phyloP scores from a whole-genome alignment of 345 rosid genomes.

The Eucalyptus cloeziana region DNA sequence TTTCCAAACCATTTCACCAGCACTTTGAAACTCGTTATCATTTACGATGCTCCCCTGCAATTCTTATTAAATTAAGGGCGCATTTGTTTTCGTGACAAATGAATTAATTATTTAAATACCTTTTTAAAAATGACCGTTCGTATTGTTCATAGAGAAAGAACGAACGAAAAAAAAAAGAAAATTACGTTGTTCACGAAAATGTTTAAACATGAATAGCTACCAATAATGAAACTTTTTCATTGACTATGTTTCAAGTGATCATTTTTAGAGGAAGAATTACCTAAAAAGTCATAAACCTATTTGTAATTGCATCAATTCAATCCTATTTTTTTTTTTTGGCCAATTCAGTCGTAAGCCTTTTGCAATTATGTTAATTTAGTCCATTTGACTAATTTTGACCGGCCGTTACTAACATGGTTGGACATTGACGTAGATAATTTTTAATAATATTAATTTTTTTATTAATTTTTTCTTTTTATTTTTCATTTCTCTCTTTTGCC shows the following conservation, averaged over 20 bases:
- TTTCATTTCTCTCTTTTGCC: too few species aligned
- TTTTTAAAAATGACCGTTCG: background rate
- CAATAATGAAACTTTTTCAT: background rate
- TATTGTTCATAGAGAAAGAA: background rate
- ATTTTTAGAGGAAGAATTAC: background rate
- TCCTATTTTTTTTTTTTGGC: accelerated
- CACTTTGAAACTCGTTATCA: background rate
- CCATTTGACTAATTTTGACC: accelerated
- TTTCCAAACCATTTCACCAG: background rate
- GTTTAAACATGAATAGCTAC: background rate
- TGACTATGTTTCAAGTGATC: background rate
- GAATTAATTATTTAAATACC: background rate
- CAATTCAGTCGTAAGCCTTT: accelerated
- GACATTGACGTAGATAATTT: too few species aligned
- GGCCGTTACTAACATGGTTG: accelerated
- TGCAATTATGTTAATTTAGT: too few species aligned
- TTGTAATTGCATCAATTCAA: accelerated
- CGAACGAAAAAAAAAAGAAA: background rate
- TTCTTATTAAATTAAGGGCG: background rate
- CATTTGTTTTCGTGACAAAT: background rate
- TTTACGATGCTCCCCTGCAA: background rate
- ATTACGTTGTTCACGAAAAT: accelerated
- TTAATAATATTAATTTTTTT: too few species aligned
- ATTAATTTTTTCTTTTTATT: accelerated
- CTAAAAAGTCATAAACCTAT: too few species aligned